Conservation (phyloP, 169 alveolate species). For the Amoebophrya sp. region DNA sequence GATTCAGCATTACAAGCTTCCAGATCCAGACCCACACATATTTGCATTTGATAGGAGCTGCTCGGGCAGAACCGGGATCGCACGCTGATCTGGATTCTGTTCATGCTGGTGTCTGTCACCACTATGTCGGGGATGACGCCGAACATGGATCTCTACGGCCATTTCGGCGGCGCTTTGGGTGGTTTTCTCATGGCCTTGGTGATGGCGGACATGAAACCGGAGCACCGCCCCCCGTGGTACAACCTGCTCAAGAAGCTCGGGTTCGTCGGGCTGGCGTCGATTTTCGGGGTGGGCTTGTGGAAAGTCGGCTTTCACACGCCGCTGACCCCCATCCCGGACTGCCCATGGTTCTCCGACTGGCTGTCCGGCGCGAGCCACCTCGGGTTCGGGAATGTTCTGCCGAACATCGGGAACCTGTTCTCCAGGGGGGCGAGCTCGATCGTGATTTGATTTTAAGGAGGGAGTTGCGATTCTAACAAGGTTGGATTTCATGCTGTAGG, state of each 20-base stretch:
- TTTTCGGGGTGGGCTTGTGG: not conserved
- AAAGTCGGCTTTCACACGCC: not conserved
- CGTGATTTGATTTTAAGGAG: no score
- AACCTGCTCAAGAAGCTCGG: not conserved
- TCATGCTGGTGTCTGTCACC: not conserved
- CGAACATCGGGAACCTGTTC: no score
- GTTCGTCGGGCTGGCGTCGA: not conserved
- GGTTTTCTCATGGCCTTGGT: not conserved
- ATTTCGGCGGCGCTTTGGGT: slow-evolving; percentile 19
- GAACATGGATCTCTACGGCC: slow-evolving; percentile 2
- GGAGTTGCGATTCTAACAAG: no score
- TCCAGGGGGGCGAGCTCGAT: no score
- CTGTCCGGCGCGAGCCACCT: no score
- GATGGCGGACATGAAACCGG: not conserved
- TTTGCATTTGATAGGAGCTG: no score
- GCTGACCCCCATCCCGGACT: not conserved
- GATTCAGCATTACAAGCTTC: no score
- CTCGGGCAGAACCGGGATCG: not conserved
- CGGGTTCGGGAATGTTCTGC: no score
- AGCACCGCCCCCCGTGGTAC: not conserved
- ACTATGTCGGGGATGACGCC: not conserved
- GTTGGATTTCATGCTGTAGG: no score
- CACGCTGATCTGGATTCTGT: not conserved
- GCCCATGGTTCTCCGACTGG: not conserved
- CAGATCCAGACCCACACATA: no score